Conservation (phyloP, 2,329 filamentous ascomycete species). For the Lachnellula arida region DNA sequence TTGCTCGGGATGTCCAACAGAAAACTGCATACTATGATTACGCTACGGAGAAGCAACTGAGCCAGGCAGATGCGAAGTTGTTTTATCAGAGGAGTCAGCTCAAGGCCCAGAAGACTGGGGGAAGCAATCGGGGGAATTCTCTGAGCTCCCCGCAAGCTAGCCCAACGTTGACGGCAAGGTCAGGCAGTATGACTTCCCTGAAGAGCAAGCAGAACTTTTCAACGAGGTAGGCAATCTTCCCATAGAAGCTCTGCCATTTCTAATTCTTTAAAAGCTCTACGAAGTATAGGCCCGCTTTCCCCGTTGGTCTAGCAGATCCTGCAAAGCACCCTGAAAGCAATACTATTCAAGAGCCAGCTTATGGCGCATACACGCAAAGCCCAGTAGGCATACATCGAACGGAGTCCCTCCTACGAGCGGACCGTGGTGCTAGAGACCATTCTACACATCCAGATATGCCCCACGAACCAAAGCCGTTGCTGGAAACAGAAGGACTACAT, state of each 20-base stretch:
- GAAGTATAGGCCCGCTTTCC: slow-evolving; percentile 25
- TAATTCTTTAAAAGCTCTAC: slow-evolving; percentile 10
- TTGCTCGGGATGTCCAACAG: slow-evolving; percentile 55
- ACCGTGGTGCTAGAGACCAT: slow-evolving; percentile 37
- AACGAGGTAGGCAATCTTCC: slow-evolving; percentile 14
- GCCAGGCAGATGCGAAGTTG: slow-evolving; percentile 87
- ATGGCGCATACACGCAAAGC: slow-evolving; percentile 8
- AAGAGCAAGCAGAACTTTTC: slow-evolving; percentile 23
- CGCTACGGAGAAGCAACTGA: slow-evolving; percentile 89
- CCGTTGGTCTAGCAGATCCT: slow-evolving; percentile 27
- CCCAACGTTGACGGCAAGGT: slow-evolving; percentile 25
- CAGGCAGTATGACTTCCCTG: slow-evolving; percentile 27
- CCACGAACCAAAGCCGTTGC: slow-evolving; percentile 49
- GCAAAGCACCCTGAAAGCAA: slow-evolving; percentile 29
- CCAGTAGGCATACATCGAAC: slow-evolving; percentile 15
- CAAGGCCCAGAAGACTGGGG: slow-evolving; percentile 36
- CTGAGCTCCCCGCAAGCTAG: slow-evolving; percentile 28
- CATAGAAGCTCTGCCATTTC: background rate
- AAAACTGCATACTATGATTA: slow-evolving; percentile 91
- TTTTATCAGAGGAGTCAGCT: slow-evolving; percentile 89
- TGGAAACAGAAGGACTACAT: slow-evolving; percentile 50
- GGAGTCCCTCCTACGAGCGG: slow-evolving; percentile 26
- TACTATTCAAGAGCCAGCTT: slow-evolving; percentile 27
- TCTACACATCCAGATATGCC: slow-evolving; percentile 45
- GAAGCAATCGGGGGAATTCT: slow-evolving; percentile 29